Evolutionary conservation across 257 asterid species (phyloP).

Genomic region (Ilex aquifolium): DNA sequence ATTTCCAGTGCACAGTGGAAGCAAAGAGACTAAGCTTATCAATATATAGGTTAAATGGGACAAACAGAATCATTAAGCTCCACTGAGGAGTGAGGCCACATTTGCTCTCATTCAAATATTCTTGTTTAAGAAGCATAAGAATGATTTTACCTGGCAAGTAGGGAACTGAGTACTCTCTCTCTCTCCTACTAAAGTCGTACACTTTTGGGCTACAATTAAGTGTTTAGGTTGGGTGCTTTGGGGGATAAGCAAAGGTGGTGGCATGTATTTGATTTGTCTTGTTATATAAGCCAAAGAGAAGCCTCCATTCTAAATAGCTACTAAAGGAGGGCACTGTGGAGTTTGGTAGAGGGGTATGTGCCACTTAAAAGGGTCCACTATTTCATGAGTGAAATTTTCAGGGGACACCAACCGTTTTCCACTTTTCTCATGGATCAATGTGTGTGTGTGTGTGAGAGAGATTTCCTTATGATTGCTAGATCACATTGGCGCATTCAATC

Average conservation of each 20-base stretch:
- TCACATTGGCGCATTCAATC: slow-evolving; percentile 6
- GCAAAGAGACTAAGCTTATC: slow-evolving; percentile 3
- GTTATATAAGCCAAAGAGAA: slow-evolving; percentile 46
- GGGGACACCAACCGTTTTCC: slow-evolving; percentile 20
- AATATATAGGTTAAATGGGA: slow-evolving; percentile 22
- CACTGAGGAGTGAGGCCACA: slow-evolving; percentile 27
- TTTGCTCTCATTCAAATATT: slow-evolving; percentile 28
- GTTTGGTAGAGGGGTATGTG: slow-evolving; percentile 39
- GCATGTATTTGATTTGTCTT: slow-evolving; percentile 50
- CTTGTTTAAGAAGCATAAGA: slow-evolving; percentile 53
- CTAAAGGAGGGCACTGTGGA: slow-evolving; percentile 10
- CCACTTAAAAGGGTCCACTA: slow-evolving; percentile 18
- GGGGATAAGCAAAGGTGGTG: slow-evolving; percentile 80
- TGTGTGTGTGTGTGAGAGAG: not conserved
- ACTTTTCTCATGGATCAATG: slow-evolving; percentile 3
- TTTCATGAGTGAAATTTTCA: slow-evolving; percentile 26
- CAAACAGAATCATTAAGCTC: slow-evolving; percentile 13
- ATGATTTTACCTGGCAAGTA: slow-evolving; percentile 18
- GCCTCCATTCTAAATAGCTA: slow-evolving; percentile 6
- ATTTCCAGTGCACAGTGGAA: slow-evolving; percentile 11
- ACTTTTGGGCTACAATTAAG: slow-evolving; percentile 37
- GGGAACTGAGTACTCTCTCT: slow-evolving; percentile 1
- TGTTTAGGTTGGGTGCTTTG: slow-evolving; percentile 73
- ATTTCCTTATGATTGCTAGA: slow-evolving; percentile 11
- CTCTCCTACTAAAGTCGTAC: slow-evolving; percentile 2